phyloP scores from a whole-genome alignment of 2,329 filamentous ascomycete species.

The Knoxdaviesia proteae region DNA sequence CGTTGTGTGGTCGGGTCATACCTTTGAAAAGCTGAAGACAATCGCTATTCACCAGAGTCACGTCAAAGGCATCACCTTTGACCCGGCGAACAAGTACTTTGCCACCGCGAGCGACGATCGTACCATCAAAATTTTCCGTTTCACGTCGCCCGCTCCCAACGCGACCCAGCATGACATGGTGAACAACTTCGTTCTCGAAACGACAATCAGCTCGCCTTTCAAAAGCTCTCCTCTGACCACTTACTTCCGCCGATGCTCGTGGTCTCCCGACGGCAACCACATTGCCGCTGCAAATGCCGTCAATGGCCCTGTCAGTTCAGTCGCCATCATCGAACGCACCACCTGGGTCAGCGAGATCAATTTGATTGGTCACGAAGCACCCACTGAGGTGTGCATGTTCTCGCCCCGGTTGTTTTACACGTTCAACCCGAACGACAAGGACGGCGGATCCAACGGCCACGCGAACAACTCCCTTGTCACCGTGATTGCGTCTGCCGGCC shows the following conservation, averaged over 20 bases:
- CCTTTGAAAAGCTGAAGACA: conserved; percentile 94
- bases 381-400: conserved; percentile 93
- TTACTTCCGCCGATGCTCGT: conserved; percentile 90
- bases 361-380: conserved; percentile 88
- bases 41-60: conserved; percentile 86
- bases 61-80: conserved; percentile 96
- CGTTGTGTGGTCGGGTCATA: conserved; percentile 94
- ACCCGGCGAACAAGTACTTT: conserved; percentile 98
- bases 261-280: conserved; percentile 93
- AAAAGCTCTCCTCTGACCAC: conserved; percentile 83
- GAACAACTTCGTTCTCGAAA: conserved; percentile 88
- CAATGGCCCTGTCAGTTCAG: conserved; percentile 90
- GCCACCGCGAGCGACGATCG: conserved; percentile 94
- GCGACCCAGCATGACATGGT: conserved; percentile 87
- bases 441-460: conserved; percentile 9
- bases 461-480: conserved; percentile 42
- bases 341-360: conserved; percentile 95
- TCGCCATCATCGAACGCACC: conserved; percentile 83
- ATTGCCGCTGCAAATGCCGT: conserved; percentile 94
- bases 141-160: conserved; percentile 76
- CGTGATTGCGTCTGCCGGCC: conserved; percentile 88
- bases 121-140: conserved; percentile 90
- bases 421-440: conserved; percentile 25
- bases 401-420: conserved; percentile 70
- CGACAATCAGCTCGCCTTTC: conserved; percentile 77